A percentile compares a stretch with the other conserved stretches of the same genome.
These are phyloP conservation scores for Spathaspora hagerdaliae DNA, from an alignment of 805 yeast species.

Conservation along the genomic window DNA sequence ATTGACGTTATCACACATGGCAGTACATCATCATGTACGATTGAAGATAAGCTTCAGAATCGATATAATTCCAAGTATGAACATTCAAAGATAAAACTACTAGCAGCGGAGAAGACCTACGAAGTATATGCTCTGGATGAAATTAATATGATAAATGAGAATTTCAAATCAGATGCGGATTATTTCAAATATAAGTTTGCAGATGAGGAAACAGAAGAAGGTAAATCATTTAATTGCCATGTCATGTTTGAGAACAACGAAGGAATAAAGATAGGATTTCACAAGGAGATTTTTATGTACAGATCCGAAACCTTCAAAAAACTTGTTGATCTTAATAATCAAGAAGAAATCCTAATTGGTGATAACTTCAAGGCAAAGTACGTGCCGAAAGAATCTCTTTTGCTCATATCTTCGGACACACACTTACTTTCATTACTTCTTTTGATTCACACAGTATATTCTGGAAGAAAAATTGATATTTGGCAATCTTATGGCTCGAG, in stretches of 20 bases:
- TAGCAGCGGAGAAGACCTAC: constrained; percentile 12
- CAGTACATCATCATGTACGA: constrained; percentile 2
- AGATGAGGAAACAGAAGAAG: constrained; percentile 4
- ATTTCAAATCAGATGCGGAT: constrained; percentile 7
- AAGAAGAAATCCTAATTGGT: constrained; percentile 18
- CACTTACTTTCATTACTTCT: constrained; percentile 37
- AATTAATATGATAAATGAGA: constrained; percentile 1
- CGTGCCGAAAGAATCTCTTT: constrained; percentile 7
- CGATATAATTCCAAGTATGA: constrained; percentile 14
- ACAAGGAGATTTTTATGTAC: constrained; percentile 24
- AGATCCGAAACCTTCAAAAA: constrained; percentile 26
- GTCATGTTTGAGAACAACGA: constrained; percentile 18
- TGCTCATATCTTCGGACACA: constrained; percentile 19
- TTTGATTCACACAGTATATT: constrained; percentile 45
- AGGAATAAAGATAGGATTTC: constrained; percentile 30
- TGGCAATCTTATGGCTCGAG: constrained; percentile 40
- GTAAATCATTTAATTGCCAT: constrained; percentile 33
- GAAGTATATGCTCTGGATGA: constrained; percentile 10
- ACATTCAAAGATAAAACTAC: constrained; percentile 8
- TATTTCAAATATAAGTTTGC: constrained; percentile 5
- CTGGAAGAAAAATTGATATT: constrained; percentile 40
- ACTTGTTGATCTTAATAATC: constrained; percentile 16
- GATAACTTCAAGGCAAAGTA: constrained; percentile 23
- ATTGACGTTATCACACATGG: constrained; percentile 6
- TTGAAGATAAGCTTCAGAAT: constrained; percentile 15